Evolutionary conservation across 2,329 filamentous ascomycete genomes (phyloP), one percentile per base, ranked within the genome.

Genomic region (Lachnum nothofagi): DNA sequence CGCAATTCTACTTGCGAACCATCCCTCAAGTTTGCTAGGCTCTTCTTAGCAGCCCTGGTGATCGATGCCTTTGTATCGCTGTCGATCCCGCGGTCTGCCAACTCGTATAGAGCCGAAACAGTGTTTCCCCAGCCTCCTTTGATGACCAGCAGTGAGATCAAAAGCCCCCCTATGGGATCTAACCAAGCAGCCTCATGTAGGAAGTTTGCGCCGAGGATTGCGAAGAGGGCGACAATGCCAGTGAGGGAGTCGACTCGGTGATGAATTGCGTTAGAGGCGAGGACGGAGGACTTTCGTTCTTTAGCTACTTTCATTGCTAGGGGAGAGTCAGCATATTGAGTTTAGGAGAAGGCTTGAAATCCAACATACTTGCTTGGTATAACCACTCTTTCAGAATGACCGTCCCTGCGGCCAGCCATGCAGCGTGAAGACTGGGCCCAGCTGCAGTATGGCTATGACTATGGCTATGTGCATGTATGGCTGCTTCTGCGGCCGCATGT

Each of bases 381-480:
- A 98, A 74, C 88, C 91, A 98, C 70, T 98, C 93, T 71, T 98
- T 98, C 62, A 97, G 74, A 22, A 89, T 69, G 49, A 98, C 93
- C 2, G 89, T 95, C 17, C 88, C 91, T 34, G 81, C 86, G 29
- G 93, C 91, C 51, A 98, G 72, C 93, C 93, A 98, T 6, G 88
- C 91, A 19, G 93, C 93, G 67, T 97, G 91, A 57, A 98, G 79
- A 67, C 88, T 95, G 0, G 93, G 93, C 1, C 83, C 80, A 29
- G 79, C 71, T 47, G 77, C 77, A 35, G 68, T 72, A 65, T 86
- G 83, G 51, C 76, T 74, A 63, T 88, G 83, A 53, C 75, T 72
- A 71, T 85, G 74, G 56, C 77, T 65, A 70, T 87, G 79, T 63
- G 72, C 70, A 65, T 86, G 73, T 20, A 73, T 67, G 35, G 80